Evolutionary conservation across 305 asterid species (phyloP), one percentile per base, ranked within the genome.

Genomic region (Fraxinus ornus): DNA sequence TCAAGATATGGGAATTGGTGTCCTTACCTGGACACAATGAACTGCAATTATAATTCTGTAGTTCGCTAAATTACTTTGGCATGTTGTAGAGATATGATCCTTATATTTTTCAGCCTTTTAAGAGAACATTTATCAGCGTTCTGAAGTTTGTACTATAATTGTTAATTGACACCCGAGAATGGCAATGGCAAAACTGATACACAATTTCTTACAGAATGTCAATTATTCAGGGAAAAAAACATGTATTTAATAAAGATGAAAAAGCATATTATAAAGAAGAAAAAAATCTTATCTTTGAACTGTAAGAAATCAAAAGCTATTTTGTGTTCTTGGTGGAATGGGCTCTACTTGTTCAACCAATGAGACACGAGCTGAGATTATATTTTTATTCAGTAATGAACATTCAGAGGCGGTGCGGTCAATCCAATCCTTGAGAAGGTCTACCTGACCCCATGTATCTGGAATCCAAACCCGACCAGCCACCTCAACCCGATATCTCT

Each of bases 381-480:
- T 86, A 9, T 81, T 85, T 21, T 66, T 82, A 57, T 82, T 88
- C 89, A 82, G 73, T 47, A 87, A 49, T 4, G 89, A 74, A 3
- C 88, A 84, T 62, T 93, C 95, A 30, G 88, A 89, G 13, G 83
- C 89, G 71, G 90, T 79, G 24, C 92, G 86, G 15, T 93, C 97
- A 36, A 90, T 87, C 95, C 95, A 93, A 47, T 89, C 94, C 78
- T 92, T 86, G 17, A 92, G 91, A 33, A 90, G 79, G 35, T 82
- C 84, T 83, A 91, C 97, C 78, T 90, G 89, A 0, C 91, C 95
- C 93, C 95, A 91, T 77, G 81, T 84, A 19, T 91, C 95, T 75
- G 92, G 97, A 55, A 91, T 87, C 95, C 95, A 85, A 0, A 89
- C 95, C 62, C 75, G 86, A 41, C 94, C 94, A 77, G 90, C 94